Evolutionary conservation across 768 basidiomycete species (phyloP).

Genomic region (Suillus weaverae): DNA sequence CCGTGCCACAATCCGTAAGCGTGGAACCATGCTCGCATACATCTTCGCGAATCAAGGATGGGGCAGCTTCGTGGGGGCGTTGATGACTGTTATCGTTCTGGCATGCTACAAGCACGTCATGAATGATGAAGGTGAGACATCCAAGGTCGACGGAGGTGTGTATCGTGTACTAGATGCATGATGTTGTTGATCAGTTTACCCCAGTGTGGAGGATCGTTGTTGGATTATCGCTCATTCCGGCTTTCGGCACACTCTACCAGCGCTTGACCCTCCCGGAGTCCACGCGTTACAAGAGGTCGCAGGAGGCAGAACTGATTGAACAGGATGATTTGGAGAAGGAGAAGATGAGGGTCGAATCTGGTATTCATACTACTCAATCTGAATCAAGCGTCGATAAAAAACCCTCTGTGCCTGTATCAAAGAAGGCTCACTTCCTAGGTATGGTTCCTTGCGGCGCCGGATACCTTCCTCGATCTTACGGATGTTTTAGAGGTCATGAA

Average conservation of each 20-base stretch:
- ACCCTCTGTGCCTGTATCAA: slow-evolving; percentile 27
- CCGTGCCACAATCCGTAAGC: slow-evolving; percentile 60
- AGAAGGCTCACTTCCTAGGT: slow-evolving; percentile 57
- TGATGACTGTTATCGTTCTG: slow-evolving; percentile 65
- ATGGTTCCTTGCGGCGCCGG: background rate
- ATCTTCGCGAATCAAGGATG: slow-evolving; percentile 80
- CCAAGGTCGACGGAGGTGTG: slow-evolving; percentile 70
- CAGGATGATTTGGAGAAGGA: slow-evolving; percentile 35
- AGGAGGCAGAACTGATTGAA: slow-evolving; percentile 29
- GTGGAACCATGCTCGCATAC: slow-evolving; percentile 74
- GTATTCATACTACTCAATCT: slow-evolving; percentile 8
- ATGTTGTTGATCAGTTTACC: background rate
- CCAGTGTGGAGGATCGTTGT: slow-evolving; percentile 72
- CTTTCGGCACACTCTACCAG: slow-evolving; percentile 72
- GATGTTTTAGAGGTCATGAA: slow-evolving; percentile 51
- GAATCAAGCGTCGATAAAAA: slow-evolving; percentile 10
- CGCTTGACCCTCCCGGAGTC: slow-evolving; percentile 74
- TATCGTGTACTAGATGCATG: slow-evolving; percentile 11
- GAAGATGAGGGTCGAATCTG: slow-evolving; percentile 27
- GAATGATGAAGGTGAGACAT: slow-evolving; percentile 54
- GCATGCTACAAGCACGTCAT: slow-evolving; percentile 63
- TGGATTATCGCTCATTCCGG: slow-evolving; percentile 75
- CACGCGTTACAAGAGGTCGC: slow-evolving; percentile 50
- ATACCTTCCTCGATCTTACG: slow-evolving; percentile 1
- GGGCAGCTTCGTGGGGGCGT: slow-evolving; percentile 65